Evolutionary conservation across 2,329 filamentous ascomycete species (phyloP), one percentile per base, ranked within the genome.

Genomic region (Fonsecaea multimorphosa): DNA sequence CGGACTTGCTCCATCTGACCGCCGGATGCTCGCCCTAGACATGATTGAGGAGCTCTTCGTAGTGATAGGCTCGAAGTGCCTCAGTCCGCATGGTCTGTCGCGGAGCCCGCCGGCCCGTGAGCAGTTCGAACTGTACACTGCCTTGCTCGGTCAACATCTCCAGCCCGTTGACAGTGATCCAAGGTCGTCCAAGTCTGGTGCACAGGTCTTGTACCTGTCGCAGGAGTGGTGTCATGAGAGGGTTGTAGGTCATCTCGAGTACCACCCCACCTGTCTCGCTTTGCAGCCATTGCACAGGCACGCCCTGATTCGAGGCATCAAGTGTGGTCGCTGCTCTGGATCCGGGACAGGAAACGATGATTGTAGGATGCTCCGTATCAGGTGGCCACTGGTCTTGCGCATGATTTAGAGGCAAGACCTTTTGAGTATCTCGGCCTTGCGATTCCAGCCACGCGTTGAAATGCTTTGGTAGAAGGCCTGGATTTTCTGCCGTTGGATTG

Each of bases 401-500:
- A n/a, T n/a, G n/a, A n/a, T n/a, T n/a, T n/a, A n/a, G n/a, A n/a
- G n/a, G n/a, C n/a, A n/a, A n/a, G n/a, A n/a, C n/a, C n/a, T n/a
- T n/a, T n/a, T n/a, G n/a, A n/a, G n/a, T n/a, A n/a, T n/a, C n/a
- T n/a, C n/a, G n/a, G n/a, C n/a, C n/a, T n/a, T 51, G 46, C 46
- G 7, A 51, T 51, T 11, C 46, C 46, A 11, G 8, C 12, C 8
- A 14, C 46, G 46, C 12, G 58, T n/a, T n/a, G n/a, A 40, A 65
- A 73, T 73, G 70, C 4, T 69, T 58, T 2, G 65, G 65, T n/a
- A 74, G 60, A 12, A 59, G 68, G 14, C 68, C 58, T 6, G 72
- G 70, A 40, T 73, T 66, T 11, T 60, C 64, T 1, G 14, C 9
- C 0, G 73, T 74, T 22, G 73, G 68, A 38, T 75, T 75, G 51